Conservation (phyloP, 2,329 filamentous ascomycete species). For the Colletotrichum tofieldiae region DNA sequence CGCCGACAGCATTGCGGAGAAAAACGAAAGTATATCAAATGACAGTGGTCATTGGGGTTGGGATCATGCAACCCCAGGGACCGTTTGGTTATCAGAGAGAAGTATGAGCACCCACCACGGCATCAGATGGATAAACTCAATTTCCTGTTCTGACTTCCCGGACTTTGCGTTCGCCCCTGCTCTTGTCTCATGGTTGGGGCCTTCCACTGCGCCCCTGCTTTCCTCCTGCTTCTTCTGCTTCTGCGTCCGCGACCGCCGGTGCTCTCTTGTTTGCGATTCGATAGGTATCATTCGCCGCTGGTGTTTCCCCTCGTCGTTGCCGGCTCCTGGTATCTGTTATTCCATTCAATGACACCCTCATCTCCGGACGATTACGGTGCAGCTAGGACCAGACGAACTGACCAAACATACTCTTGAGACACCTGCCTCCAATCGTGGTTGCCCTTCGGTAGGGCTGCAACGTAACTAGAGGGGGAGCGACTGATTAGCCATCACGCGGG, state of each 20-base stretch:
- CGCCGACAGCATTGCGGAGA: not conserved
- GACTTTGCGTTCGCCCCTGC: slow-evolving; percentile 24
- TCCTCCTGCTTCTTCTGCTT: not conserved
- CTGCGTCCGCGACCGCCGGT: not conserved
- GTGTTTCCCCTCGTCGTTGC: not conserved
- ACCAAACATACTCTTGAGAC: not conserved
- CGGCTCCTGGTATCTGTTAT: slow-evolving; percentile 1
- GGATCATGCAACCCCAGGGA: slow-evolving; percentile 25
- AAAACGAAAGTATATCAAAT: slow-evolving; percentile 4
- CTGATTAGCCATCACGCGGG: slow-evolving; percentile 26
- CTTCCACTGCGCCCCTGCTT: slow-evolving; percentile 9
- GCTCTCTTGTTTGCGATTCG: not conserved
- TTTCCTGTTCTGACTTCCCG: slow-evolving; percentile 30
- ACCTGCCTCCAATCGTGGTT: not conserved
- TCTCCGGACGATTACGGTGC: slow-evolving; percentile 1
- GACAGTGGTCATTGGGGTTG: slow-evolving; percentile 8
- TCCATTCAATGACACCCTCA: slow-evolving; percentile 11
- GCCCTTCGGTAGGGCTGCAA: slow-evolving; percentile 13
- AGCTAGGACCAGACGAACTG: slow-evolving; percentile 24
- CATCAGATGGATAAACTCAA: slow-evolving; percentile 27
- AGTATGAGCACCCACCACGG: slow-evolving; percentile 3
- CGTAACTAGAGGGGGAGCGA: not conserved
- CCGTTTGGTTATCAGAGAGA: slow-evolving; percentile 5
- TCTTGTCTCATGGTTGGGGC: slow-evolving; percentile 28
- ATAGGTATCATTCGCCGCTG: not conserved